Evolutionary conservation across 768 basidiomycete species (phyloP).

Genomic region (Mycena epipterygia): DNA sequence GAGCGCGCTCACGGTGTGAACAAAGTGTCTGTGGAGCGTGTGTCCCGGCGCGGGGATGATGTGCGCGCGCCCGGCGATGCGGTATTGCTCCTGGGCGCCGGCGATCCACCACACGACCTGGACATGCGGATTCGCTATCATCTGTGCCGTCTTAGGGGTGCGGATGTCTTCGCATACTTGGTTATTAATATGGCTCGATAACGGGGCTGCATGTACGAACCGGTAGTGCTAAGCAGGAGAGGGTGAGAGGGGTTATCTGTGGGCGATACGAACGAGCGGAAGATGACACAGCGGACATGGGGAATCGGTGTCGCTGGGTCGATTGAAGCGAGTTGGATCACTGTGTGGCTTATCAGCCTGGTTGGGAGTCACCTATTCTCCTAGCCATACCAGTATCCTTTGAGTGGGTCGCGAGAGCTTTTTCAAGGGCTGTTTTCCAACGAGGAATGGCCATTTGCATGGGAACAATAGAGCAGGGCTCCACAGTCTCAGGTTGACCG

Average conservation of each 20-base stretch:
- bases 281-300: conserved; percentile 75
- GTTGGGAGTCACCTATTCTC: not conserved
- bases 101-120: conserved; percentile 85
- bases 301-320: conserved; percentile 59
- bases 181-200: not conserved
- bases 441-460: conserved; percentile 48
- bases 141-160: conserved; percentile 74
- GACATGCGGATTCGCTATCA: conserved; percentile 61
- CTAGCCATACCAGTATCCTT: conserved; percentile 55
- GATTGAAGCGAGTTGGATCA: conserved; percentile 72
- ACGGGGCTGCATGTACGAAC: conserved; percentile 7
- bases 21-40: conserved; percentile 51
- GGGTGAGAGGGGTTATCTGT: conserved; percentile 61
- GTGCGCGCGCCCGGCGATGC: conserved; percentile 70
- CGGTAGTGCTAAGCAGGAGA: conserved; percentile 74
- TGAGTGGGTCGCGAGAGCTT: conserved; percentile 55
- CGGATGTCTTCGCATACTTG: conserved; percentile 64
- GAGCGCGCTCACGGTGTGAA: conserved; percentile 46
- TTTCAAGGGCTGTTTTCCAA: conserved; percentile 63
- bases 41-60: conserved; percentile 67
- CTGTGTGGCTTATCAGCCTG: conserved; percentile 48
- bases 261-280: conserved; percentile 69
- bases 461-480: not conserved
- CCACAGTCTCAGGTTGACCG: conserved; percentile 24
- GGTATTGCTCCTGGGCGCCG: conserved; percentile 78